Conservation (phyloP, 768 basidiomycete species). For the Tylopilus subfusipes region DNA sequence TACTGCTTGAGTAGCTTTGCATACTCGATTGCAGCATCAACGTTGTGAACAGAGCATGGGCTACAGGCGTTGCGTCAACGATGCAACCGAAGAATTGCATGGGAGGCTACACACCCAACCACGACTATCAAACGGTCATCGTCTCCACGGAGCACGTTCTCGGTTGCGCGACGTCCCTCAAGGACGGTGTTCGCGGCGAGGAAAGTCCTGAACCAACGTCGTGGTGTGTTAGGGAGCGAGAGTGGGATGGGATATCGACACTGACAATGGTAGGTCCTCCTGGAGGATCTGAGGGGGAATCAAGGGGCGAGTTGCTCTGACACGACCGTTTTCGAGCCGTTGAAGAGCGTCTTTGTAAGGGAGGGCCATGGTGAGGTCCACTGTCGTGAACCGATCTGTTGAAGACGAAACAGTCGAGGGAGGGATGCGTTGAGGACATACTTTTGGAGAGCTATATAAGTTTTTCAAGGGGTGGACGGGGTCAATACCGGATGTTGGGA, state of each 20-base stretch:
- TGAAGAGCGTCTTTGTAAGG: slow-evolving; percentile 75
- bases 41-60: slow-evolving; percentile 94
- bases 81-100: background rate
- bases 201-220: slow-evolving; percentile 51
- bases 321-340: slow-evolving; percentile 82
- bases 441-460: slow-evolving; percentile 23
- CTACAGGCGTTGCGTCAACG: slow-evolving; percentile 34
- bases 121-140: slow-evolving; percentile 94
- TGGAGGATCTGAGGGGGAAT: slow-evolving; percentile 94
- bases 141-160: slow-evolving; percentile 66
- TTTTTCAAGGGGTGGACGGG: slow-evolving; percentile 2
- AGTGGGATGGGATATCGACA: background rate
- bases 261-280: slow-evolving; percentile 87
- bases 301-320: slow-evolving; percentile 81
- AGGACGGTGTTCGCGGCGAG: slow-evolving; percentile 84
- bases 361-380: slow-evolving; percentile 60
- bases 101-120: slow-evolving; percentile 58
- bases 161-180: slow-evolving; percentile 74
- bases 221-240: background rate
- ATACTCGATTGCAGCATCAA: slow-evolving; percentile 82
- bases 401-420: slow-evolving; percentile 11
- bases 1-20: slow-evolving; percentile 76
- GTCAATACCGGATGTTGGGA: slow-evolving; percentile 8
- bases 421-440: slow-evolving; percentile 6
- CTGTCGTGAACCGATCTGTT: slow-evolving; percentile 19